Base-by-base conservation (phyloP, 2,329 filamentous ascomycete genomes). In the Paracorniculantispora psalliotae region DNA sequence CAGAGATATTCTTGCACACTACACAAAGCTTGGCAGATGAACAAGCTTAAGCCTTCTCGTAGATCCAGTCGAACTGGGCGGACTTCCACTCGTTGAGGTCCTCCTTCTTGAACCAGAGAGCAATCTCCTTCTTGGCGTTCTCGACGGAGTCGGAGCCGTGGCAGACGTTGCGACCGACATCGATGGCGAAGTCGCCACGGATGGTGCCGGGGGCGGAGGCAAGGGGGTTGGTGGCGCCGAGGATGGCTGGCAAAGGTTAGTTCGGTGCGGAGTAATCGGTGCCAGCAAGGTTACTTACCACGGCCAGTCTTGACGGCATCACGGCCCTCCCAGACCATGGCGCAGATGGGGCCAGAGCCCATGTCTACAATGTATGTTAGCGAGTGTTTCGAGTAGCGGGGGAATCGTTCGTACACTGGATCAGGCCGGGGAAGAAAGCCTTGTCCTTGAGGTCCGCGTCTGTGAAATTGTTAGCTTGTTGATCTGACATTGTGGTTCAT, bases 261-360 rank as follows among this genome's bases (percentile, higher is more conserved):
- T 68, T 62, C n/a, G 66, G 54, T 53, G 61, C 19, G 23, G 57
- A 41, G 12, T 19, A 30, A 47, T 2, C 25, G 21, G 33, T 53
- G 15, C n/a, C 15, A 23, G 26, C 26, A 50, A 28, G 52, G 4
- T 15, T 64, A 81, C 86, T 68, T 86, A 91, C 88, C 76, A 75
- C 94, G 93, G 79, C 94, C 94, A 69, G 92, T 97, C 90, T 97
- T 97, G 86, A 97, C 92, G 79, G 88, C 94, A 74, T 99, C 92
- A 85, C 90, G 90, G 75, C 94, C 94, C 81, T 99, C 92, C 94
- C 94, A 99, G 80, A 99, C 89, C 93, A 97, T 99, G 83, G 94
- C 94, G 84, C 85, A 89, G 82, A 99, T 93, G 77, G 94, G 94
- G 77, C 94, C 94, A 77, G 88, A 92, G 78, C 86, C 82, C 94